phyloP scores from a whole-genome alignment of 2,329 filamentous ascomycete species.

The Botrytis tulipae region DNA sequence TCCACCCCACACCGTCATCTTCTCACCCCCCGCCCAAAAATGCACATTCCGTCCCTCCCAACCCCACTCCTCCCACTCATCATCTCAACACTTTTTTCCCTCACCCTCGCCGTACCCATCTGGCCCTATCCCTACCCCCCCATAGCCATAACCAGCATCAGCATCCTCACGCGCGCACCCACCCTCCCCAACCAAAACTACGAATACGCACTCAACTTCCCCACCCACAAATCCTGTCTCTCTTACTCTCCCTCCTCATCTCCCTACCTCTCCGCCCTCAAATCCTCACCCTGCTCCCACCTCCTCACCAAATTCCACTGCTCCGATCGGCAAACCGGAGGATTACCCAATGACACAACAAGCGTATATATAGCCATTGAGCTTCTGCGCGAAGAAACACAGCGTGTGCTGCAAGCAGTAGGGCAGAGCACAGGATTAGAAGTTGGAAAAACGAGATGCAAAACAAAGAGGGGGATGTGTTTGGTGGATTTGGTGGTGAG shows the following conservation, averaged over 20 bases:
- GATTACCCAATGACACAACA: accelerated
- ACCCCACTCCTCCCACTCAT: neutral
- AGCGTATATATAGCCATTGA: neutral
- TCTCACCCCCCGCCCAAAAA: neutral
- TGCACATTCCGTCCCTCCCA: neutral
- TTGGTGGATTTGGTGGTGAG: too few species aligned
- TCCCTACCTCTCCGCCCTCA: neutral
- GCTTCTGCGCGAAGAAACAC: neutral
- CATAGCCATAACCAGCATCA: neutral
- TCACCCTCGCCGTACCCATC: too few species aligned
- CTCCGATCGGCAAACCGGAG: neutral
- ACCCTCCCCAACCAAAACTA: neutral
- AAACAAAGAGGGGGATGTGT: neutral
- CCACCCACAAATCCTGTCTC: neutral
- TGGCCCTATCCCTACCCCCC: neutral
- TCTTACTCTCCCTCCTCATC: neutral
- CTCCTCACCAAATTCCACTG: neutral
- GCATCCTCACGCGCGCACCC: neutral
- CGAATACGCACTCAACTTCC: neutral
- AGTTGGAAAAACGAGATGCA: neutral
- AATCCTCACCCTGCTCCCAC: neutral
- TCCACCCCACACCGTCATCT: neutral
- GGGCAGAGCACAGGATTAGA: neutral
- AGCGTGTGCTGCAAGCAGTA: neutral
- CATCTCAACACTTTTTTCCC: neutral